phyloP scores from a whole-genome alignment of 2,329 filamentous ascomycete species.

The Anisogramma anomala region DNA sequence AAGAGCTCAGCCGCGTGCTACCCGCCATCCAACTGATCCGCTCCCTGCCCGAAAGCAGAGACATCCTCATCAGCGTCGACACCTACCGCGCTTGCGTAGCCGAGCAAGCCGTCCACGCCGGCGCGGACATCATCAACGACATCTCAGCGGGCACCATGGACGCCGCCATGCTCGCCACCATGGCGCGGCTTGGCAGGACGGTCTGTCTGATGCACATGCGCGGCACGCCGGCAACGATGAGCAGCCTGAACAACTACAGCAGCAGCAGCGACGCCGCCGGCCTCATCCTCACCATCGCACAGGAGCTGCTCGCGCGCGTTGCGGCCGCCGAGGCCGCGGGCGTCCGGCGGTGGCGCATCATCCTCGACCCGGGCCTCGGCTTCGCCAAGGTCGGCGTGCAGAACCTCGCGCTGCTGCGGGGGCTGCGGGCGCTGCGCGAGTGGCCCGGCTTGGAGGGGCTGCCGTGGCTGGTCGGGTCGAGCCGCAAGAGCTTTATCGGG shows the following conservation, averaged over 20 bases:
- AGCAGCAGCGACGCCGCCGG: conserved; percentile 30
- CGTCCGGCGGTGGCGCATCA: conserved; percentile 82
- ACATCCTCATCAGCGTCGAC: conserved; percentile 74
- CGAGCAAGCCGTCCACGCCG: conserved; percentile 59
- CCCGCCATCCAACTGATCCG: conserved; percentile 69
- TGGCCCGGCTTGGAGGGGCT: conserved; percentile 56
- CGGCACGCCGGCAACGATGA: conserved; percentile 76
- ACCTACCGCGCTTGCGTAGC: conserved; percentile 85
- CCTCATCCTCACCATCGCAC: conserved; percentile 51
- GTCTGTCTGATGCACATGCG: conserved; percentile 88
- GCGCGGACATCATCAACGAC: conserved; percentile 91
- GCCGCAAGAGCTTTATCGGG: conserved; percentile 83
- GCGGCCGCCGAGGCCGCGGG: conserved; percentile 67
- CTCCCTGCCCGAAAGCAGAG: conserved; percentile 46
- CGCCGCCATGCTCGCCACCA: conserved; percentile 66
- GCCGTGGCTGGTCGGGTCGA: conserved; percentile 83
- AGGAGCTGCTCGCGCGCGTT: conserved; percentile 60
- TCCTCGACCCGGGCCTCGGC: conserved; percentile 86
- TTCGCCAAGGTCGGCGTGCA: conserved; percentile 79
- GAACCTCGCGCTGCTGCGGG: conserved; percentile 68
- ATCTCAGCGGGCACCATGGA: conserved; percentile 76
- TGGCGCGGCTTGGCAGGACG: conserved; percentile 66
- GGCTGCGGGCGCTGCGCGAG: conserved; percentile 50
- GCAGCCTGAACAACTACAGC: conserved; percentile 50
- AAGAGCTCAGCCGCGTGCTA: conserved; percentile 68